Percentiles rank a stretch among this genome's conserved stretches.
These are phyloP conservation scores for Gentiana dahurica DNA, from an alignment of 257 asterid genomes.

Conservation along the genomic window DNA sequence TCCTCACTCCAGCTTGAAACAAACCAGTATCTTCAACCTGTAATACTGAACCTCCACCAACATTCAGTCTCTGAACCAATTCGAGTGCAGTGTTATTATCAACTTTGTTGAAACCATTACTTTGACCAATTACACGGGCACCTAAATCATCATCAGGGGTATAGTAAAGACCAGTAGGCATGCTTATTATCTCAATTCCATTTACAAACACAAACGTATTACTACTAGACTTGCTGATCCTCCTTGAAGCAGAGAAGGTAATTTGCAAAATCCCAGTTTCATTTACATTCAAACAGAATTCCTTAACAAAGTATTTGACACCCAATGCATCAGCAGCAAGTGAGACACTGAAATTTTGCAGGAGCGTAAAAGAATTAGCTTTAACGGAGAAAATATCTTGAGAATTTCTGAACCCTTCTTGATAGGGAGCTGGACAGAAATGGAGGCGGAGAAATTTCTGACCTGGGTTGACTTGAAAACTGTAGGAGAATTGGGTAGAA, in stretches of 20 bases:
- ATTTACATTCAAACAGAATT: too few species aligned
- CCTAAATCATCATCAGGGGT: too few species aligned
- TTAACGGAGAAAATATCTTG: conserved; percentile 5
- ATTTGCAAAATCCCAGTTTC: too few species aligned
- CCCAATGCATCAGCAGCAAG: too few species aligned
- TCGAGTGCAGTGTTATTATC: conserved; percentile 37
- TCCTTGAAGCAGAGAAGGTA: conserved; percentile 20
- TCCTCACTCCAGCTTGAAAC: conserved; percentile 23
- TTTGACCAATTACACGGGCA: conserved; percentile 21
- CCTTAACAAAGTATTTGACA: too few species aligned
- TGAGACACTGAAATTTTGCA: too few species aligned
- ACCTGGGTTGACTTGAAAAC: conserved; percentile 12
- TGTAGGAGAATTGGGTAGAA: conserved; percentile 3
- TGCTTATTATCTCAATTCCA: conserved; percentile 33
- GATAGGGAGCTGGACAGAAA: too few species aligned
- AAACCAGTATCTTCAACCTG: conserved; percentile 26
- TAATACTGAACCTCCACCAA: too few species aligned
- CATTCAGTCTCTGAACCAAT: too few species aligned
- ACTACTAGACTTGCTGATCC: background rate
- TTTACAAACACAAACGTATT: conserved; percentile 30
- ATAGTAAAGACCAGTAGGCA: background rate
- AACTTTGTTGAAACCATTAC: conserved; percentile 23
- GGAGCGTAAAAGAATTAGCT: too few species aligned
- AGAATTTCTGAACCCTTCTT: conserved; percentile 8
- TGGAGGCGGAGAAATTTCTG: conserved; percentile 16